Conservation (phyloP, 2,329 filamentous ascomycete genomes). For the Blastomyces parvus region DNA sequence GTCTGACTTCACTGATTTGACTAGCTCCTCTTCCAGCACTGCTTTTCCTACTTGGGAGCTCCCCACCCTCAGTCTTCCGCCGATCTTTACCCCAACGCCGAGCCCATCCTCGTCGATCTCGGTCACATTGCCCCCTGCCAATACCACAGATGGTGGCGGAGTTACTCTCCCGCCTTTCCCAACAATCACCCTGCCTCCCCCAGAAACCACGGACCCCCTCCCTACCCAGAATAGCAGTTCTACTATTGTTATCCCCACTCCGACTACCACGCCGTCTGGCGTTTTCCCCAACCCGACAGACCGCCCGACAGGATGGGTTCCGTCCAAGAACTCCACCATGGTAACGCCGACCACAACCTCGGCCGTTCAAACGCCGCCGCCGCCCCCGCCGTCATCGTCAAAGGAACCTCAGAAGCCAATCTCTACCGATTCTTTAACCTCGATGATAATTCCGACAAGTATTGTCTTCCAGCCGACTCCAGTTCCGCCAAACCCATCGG, state of each 20-base stretch:
- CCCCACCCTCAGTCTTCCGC: neutral
- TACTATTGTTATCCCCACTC: conserved; percentile 2
- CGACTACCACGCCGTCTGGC: conserved; percentile 16
- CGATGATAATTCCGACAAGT: conserved; percentile 14
- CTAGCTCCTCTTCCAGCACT: neutral
- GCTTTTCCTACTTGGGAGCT: neutral
- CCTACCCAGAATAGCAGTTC: neutral
- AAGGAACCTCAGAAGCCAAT: conserved; percentile 5
- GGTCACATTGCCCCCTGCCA: neutral
- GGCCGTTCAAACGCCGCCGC: neutral
- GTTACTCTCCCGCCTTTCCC: neutral
- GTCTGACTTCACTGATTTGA: neutral
- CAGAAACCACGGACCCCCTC: neutral
- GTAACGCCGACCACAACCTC: neutral
- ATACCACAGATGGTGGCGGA: neutral
- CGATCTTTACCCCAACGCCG: neutral
- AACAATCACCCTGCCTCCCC: neutral
- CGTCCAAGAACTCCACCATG: conserved; percentile 3
- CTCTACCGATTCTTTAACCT: conserved; percentile 13
- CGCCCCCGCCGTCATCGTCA: neutral
- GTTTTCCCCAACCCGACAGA: conserved; percentile 17
- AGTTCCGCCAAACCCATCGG: conserved; percentile 25
- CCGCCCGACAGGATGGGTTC: conserved; percentile 14
- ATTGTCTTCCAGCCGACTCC: conserved; percentile 19
- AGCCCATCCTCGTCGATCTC: neutral